Percentiles rank a stretch among this genome's conserved stretches.
Conservation (phyloP, 768 basidiomycete species). For the Hericium rajendrae region DNA sequence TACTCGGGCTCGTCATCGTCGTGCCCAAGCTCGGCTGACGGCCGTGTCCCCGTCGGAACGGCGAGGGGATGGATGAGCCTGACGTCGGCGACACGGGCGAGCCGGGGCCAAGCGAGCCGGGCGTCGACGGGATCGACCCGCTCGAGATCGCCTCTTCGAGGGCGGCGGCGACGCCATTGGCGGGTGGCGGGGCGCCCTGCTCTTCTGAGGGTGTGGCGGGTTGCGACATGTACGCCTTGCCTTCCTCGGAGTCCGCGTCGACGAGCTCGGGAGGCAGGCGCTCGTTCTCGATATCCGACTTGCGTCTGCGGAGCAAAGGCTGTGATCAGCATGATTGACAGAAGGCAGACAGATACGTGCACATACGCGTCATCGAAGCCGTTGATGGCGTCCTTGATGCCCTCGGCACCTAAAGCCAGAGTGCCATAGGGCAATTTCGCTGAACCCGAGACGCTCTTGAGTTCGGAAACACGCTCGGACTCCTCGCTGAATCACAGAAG, state of each 20-base stretch:
- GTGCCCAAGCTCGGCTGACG: slow-evolving; percentile 85
- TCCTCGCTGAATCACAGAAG: slow-evolving; percentile 63
- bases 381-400: slow-evolving; percentile 88
- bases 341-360: background rate
- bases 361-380: slow-evolving; percentile 95
- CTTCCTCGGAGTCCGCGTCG: slow-evolving; percentile 68
- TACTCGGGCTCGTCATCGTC: slow-evolving; percentile 92
- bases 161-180: slow-evolving; percentile 22
- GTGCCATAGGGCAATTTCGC: slow-evolving; percentile 72
- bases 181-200: slow-evolving; percentile 17
- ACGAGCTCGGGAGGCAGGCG: slow-evolving; percentile 93
- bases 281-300: slow-evolving; percentile 98
- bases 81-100: slow-evolving; percentile 17
- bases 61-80: slow-evolving; percentile 21
- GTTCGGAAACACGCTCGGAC: slow-evolving; percentile 93
- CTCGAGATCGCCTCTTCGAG: slow-evolving; percentile 22
- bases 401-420: slow-evolving; percentile 82
- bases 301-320: slow-evolving; percentile 46
- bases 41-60: slow-evolving; percentile 63
- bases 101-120: slow-evolving; percentile 15
- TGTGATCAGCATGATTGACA: background rate
- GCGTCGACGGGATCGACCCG: slow-evolving; percentile 16
- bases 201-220: slow-evolving; percentile 51
- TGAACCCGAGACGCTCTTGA: slow-evolving; percentile 83
- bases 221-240: slow-evolving; percentile 42